Base-by-base conservation (phyloP, 2,329 filamentous ascomycete genomes). In the Exophiala oligosperma region DNA sequence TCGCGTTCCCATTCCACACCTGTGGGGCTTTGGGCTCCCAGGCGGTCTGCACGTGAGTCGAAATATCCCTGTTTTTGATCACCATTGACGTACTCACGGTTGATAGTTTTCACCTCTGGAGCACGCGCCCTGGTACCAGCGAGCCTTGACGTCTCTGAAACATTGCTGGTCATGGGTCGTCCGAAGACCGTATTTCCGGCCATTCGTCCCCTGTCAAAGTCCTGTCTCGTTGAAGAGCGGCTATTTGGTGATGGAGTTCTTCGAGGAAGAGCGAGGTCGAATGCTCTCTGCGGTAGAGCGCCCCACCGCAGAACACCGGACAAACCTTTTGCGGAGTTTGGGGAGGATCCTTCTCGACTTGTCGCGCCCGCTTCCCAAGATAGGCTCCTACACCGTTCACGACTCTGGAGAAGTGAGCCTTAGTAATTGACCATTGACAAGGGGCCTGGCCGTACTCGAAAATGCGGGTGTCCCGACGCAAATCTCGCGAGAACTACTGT, bases 31-130 rank as follows among this genome's bases (percentile, higher is more conserved):
- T 66, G 70, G 60, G 76, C 73, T 3, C 72, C 47, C 53, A 26
- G 21, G 12, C 23, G 53, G 46, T 32, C 3, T 24, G 21, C 11
- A 7, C 4, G 53, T 50, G 29, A 50, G 53, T 29, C 17, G 17
- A 17, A 12, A 37, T 8, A 1, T 9, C 26, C 12, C 6, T 14
- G 23, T 6, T 9, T 49, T 32, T 79, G 0, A 81, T 82, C n/a
- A 0, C 82, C 82, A 61, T 85, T 23, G 28, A 37, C 14, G 8
- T 8, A 43, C 38, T 44, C 11, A 52, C 23, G n/a, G 17, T 43
- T 52, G n/a, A 83, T 24, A 87, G 46, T 51, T 56, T 23, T 41
- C 53, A 28, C 23, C 41, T 4, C 12, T 43, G 1, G 53, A 40
- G 21, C 32, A 41, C 14, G 32, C 40, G 8, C 44, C 44, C 44